Evolutionary conservation across 2,329 filamentous ascomycete species (phyloP).

Genomic region (Fusarium equiseti): DNA sequence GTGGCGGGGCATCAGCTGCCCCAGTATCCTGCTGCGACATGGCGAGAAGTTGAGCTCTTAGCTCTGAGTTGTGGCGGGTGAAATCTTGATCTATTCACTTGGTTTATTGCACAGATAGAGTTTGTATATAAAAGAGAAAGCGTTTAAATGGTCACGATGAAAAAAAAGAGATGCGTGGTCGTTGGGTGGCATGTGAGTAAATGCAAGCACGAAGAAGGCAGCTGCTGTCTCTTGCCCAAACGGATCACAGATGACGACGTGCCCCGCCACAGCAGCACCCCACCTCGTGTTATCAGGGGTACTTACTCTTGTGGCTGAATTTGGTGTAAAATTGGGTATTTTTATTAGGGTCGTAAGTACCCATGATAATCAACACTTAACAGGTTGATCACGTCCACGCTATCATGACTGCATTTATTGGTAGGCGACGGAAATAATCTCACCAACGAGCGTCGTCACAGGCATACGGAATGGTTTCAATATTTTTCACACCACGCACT

Average conservation of each 20-base stretch:
- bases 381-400: constrained; percentile 3
- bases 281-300: constrained; percentile 28
- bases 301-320: constrained; percentile 11
- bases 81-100: neutral
- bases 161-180: neutral
- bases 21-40: constrained; percentile 44
- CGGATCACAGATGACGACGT: constrained; percentile 44
- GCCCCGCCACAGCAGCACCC: constrained; percentile 40
- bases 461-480: constrained; percentile 8
- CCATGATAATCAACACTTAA: constrained; percentile 7
- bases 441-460: constrained; percentile 35
- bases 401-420: constrained; percentile 21
- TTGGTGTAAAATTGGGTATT: neutral
- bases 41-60: constrained; percentile 8
- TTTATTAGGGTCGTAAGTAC: constrained; percentile 18
- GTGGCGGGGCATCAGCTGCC: constrained; percentile 46
- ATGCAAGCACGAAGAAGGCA: constrained; percentile 8
- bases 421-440: constrained; percentile 4
- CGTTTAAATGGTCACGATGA: constrained; percentile 12
- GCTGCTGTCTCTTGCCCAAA: constrained; percentile 38
- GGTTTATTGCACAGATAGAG: neutral
- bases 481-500: constrained; percentile 27
- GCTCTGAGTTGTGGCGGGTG: neutral
- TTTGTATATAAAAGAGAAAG: constrained; percentile 9
- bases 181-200: constrained; percentile 39